Conservation (phyloP, 192 early-diverging fungal genomes). For the Podila verticillata region DNA sequence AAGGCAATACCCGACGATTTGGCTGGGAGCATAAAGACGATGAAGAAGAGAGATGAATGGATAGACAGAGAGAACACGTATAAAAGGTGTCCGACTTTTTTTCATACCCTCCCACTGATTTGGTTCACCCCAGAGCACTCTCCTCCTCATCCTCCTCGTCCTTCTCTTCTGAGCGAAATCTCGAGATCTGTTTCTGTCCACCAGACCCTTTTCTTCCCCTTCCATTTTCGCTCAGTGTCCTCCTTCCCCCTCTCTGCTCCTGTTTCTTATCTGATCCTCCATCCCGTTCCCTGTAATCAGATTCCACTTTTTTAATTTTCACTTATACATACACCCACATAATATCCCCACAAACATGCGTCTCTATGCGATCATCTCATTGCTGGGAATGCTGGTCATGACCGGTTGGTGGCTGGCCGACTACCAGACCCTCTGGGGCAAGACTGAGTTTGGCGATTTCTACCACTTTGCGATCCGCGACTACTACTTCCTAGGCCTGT, state of each 20-base stretch:
- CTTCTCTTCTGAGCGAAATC: too few species aligned
- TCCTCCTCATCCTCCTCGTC: background rate
- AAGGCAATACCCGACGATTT: too few species aligned
- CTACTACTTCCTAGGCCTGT: constrained; percentile 6
- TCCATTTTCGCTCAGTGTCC: too few species aligned
- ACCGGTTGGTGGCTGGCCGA: constrained; percentile 3
- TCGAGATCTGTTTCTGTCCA: too few species aligned
- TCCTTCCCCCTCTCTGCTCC: background rate
- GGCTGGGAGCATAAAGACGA: too few species aligned
- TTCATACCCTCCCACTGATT: background rate
- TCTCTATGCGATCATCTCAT: background rate
- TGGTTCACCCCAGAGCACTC: background rate
- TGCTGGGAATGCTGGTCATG: background rate
- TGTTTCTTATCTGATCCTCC: background rate
- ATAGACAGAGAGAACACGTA: background rate
- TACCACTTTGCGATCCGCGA: constrained; percentile 12
- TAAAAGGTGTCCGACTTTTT: background rate
- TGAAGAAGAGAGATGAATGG: background rate
- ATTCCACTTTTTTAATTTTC: background rate
- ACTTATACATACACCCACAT: background rate
- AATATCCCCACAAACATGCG: background rate
- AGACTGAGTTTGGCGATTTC: background rate
- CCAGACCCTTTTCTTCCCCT: too few species aligned
- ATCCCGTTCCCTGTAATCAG: background rate
- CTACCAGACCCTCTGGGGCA: constrained; percentile 9